Evolutionary conservation across 441 rosid species (phyloP).

Genomic region (Populus tomentosa): DNA sequence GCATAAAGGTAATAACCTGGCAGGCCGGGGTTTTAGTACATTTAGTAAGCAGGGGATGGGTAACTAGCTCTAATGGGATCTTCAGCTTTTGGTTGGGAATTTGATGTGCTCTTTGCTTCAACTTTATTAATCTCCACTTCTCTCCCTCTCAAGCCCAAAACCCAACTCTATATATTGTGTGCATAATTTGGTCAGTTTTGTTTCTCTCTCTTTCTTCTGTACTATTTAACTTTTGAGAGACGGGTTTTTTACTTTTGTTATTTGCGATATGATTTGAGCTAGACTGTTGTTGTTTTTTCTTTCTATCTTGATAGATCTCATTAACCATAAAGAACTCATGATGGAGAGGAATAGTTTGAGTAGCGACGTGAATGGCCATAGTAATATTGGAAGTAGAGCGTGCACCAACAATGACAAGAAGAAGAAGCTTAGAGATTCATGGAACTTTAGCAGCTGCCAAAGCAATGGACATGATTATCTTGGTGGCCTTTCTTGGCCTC

Average conservation of each 20-base stretch:
- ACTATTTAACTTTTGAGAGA: conserved; percentile 4
- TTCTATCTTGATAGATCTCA: conserved; percentile 22
- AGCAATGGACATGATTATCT: conserved; percentile 51
- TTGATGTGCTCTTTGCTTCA: conserved; percentile 19
- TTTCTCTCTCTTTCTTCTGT: neutral
- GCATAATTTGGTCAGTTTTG: conserved; percentile 18
- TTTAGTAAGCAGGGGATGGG: conserved; percentile 23
- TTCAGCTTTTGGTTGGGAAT: conserved; percentile 28
- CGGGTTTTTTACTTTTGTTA: neutral
- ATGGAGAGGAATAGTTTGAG: conserved; percentile 65
- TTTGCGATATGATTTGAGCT: conserved; percentile 14
- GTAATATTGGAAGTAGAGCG: conserved; percentile 19
- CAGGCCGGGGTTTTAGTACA: conserved; percentile 22
- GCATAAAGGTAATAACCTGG: conserved; percentile 28
- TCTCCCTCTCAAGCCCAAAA: conserved; percentile 4
- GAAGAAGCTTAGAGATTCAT: conserved; percentile 36
- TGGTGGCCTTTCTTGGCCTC: conserved; percentile 83
- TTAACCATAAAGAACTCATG: conserved; percentile 12
- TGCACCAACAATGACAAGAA: conserved; percentile 1
- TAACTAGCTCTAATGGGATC: conserved; percentile 21
- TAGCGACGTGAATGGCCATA: conserved; percentile 43
- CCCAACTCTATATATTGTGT: conserved; percentile 10
- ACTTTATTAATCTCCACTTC: conserved; percentile 8
- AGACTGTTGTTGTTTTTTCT: neutral
- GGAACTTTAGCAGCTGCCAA: conserved; percentile 26